phyloP scores from a whole-genome alignment of 1,284 basidiomycete species.

The Cryptococcus hybrid region DNA sequence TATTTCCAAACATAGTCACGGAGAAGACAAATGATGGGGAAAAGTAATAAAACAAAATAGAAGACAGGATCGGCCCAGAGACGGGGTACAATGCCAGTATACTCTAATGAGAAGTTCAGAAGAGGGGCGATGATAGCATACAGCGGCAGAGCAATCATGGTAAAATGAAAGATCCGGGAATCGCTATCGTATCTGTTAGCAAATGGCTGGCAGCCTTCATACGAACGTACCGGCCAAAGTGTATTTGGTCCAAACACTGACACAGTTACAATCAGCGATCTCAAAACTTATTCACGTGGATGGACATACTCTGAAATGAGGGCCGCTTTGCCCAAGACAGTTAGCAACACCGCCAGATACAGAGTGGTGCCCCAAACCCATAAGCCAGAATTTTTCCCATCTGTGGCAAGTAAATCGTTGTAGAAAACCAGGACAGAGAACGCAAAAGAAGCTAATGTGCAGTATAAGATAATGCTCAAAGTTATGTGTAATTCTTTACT shows the following conservation, averaged over 20 bases:
- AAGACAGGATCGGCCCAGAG: constrained; percentile 85
- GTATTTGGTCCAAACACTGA: constrained; percentile 98
- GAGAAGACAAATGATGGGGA: constrained; percentile 83
- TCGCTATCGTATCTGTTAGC: constrained; percentile 57
- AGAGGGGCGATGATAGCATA: constrained; percentile 84
- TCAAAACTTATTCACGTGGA: not conserved
- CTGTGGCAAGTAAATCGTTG: constrained; percentile 77
- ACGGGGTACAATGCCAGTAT: constrained; percentile 77
- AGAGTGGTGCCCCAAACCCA: constrained; percentile 99
- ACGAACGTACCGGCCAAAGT: constrained; percentile 71
- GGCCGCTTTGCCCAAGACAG: constrained; percentile 95
- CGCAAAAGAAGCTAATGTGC: constrained; percentile 69
- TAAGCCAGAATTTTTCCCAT: constrained; percentile 81
- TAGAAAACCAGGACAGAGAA: constrained; percentile 90
- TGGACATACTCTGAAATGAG: constrained; percentile 87
- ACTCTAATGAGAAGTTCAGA: constrained; percentile 87
- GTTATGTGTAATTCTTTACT: constrained; percentile 42
- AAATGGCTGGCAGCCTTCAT: not conserved
- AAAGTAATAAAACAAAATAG: constrained; percentile 84
- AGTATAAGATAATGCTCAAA: too few relatives aligned
- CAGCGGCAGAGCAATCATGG: constrained; percentile 87
- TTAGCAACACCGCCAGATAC: constrained; percentile 88
- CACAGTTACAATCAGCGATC: not conserved
- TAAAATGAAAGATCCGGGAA: constrained; percentile 93
- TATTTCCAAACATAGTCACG: constrained; percentile 97